Conservation (phyloP, 192 early-diverging fungal genomes). For the Entomortierella beljakovae region DNA sequence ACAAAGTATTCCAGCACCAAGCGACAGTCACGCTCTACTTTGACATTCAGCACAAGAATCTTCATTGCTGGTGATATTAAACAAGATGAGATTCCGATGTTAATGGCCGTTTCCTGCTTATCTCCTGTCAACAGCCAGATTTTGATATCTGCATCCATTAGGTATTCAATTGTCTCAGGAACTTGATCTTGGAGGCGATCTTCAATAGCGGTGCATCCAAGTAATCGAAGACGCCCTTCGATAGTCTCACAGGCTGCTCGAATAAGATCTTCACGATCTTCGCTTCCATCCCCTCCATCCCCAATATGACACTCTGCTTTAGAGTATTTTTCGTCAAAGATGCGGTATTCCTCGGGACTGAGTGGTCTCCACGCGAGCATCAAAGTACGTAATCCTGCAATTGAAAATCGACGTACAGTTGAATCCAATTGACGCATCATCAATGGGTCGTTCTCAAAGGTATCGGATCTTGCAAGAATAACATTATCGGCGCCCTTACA, state of each 20-base stretch:
- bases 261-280: conserved; percentile 82
- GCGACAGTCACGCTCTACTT: conserved; percentile 86
- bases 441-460: conserved; percentile 63
- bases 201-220: conserved; percentile 97
- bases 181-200: conserved; percentile 97
- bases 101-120: conserved; percentile 97
- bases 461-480: conserved; percentile 81
- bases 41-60: conserved; percentile 88
- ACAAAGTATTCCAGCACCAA: conserved; percentile 81
- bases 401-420: conserved; percentile 77
- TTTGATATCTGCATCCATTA: conserved; percentile 91
- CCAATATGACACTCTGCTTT: conserved; percentile 64
- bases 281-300: conserved; percentile 34
- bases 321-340: conserved; percentile 82
- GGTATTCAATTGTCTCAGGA: conserved; percentile 94
- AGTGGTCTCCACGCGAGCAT: conserved; percentile 92
- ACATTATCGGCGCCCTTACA: conserved; percentile 98
- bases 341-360: conserved; percentile 81
- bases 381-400: conserved; percentile 91
- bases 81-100: conserved; percentile 95
- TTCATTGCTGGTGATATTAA: conserved; percentile 94
- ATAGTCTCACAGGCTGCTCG: conserved; percentile 91
- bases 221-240: conserved; percentile 85
- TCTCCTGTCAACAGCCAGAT: conserved; percentile 98
- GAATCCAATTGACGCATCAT: conserved; percentile 75